Base-by-base conservation (phyloP, 345 rosid species). In the Triadica sebifera region DNA sequence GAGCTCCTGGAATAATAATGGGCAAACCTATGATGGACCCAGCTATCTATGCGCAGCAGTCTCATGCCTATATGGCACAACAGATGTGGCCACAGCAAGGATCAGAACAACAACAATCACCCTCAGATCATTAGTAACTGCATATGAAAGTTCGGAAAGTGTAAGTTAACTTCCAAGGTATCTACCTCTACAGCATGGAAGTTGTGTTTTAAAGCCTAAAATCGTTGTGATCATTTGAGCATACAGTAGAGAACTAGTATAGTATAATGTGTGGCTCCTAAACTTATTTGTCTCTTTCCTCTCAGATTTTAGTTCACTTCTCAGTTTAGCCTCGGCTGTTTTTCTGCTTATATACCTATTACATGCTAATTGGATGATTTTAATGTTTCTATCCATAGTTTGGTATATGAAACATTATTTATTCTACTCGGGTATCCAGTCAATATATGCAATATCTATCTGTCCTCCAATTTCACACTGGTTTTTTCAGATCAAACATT, bases 1-100 rank as follows among this genome's bases (percentile, higher is more conserved):
- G 94, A 63, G 65, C 89, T 61, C 87, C 94, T 0, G 97, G 94
- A 52, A 84, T 94, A 95, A 89, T 88, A 53, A 85, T 94, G 90
- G 98, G 97, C 43, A 92, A 91, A 80, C 94, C 94, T 0, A 78
- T 87, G 22, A 79, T 85, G 83, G 92, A 88, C 77, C 95, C 96
- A 29, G 60, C 93, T 6, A 74, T 89, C 69, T 88, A 84, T 65
- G 87, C 84, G 15, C 87, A 85, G 67, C 90, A 86, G 74, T 57
- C 88, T 67, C 91, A 84, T 62, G 90, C 93, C 3, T 92, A 89
- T 74, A 86, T 89, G 89, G 87, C 82, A 34, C 93, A 85, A 69
- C 96, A 88, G 20, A 86, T 88, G 88, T 87, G 95, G 91, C 91
- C 89, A 25, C 91, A 84, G 63, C 91, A 84, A 58, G 90, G 83